Base-by-base conservation (phyloP, 495 filamentous ascomycete species). In the Penicillium bialowiezense region DNA sequence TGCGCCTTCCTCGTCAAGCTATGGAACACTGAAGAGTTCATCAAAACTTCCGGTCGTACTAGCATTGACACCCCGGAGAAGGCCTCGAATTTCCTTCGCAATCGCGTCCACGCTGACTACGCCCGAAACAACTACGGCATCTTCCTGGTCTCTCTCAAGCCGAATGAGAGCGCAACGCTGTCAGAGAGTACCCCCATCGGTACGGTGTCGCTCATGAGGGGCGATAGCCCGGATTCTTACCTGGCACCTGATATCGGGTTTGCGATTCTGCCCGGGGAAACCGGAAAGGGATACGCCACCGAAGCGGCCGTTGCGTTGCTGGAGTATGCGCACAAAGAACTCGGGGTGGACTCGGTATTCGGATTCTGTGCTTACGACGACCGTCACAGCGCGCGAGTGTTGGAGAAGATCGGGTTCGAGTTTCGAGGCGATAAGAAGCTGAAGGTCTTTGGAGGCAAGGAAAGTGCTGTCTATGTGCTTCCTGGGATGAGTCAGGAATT, bases 241-340 rank as follows among this genome's bases (percentile, higher is more conserved):
- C n/a, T 26, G 0, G 58, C 51, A 12, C 67, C 67, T 0, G 67
- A 67, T 34, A 31, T 70, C 0, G 65, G 65, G 2, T 70, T 55
- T 41, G 54, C 60, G 1, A 49, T 68, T 6, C 15, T 67, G 19
- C 45, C 54, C 0, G 40, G 36, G 28, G 51, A 65, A 10, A 59
- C 48, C 44, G 54, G 63, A 5, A 64, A 61, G 42, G 67, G 67
- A 9, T 70, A 67, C 39, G 54, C 65, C 5, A 68, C 62, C 13
- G 65, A 70, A 34, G 67, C 65, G 6, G 47, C 45, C 8, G 21
- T 34, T 12, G 56, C 12, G 0, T 13, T 68, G n/a, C 12, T 70
- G 39, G 46, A 59, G 0, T 68, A 58, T 43, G 45, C 50, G 3
- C 38, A 53, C 35, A 41, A 32, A 14, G 49, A 52, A 17, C 32